Base-by-base conservation (phyloP, 2,329 filamentous ascomycete genomes). In the Pseudogymnoascus pannorum region DNA sequence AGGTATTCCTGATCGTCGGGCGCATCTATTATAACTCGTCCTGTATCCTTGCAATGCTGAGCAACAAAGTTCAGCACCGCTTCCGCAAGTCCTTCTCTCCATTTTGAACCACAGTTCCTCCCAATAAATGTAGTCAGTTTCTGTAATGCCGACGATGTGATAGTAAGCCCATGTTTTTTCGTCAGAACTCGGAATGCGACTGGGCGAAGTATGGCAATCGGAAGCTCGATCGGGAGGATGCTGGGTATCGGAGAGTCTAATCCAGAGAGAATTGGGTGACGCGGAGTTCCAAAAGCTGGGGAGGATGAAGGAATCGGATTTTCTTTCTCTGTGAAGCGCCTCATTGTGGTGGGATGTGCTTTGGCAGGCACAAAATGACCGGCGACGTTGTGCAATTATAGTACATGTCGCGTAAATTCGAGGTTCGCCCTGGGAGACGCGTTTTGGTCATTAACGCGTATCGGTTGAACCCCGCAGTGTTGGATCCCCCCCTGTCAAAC, bases 111-210 rank as follows among this genome's bases (percentile, higher is more conserved):
- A 73, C 94, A 99, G 74, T 96, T 89, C 68, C 90, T 87, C 9
- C 94, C 95, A 60, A 99, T 88, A 73, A 99, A 99, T 1, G 84
- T 82, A 18, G 94, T 92, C 31, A 99, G 81, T 54, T 89, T 85
- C 73, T 93, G 87, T 4, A 99, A 78, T 0, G 94, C 91, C 0
- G 92, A 86, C 0, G 93, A 94, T 6, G 90, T 92, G 60, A 99
- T 84, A 0, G 92, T 97, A 61, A 99, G 79, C 68, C 93, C 95
- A 76, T 99, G 91, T 72, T 97, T 99, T 75, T 97, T 97, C 1
- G 94, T 99, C 67, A 99, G 96, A 0, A 91, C 95, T 54, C 94
- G 86, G 71, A 99, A 97, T 7, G 94, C 95, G 18, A 97, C 81
- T 2, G 94, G 93, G 64, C 95, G 83, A 40, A 99, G 78, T 0